These are phyloP conservation scores for Emergomyces pasteurianus DNA, from an alignment of 2,329 filamentous ascomycete genomes.

Conservation along the genomic window DNA sequence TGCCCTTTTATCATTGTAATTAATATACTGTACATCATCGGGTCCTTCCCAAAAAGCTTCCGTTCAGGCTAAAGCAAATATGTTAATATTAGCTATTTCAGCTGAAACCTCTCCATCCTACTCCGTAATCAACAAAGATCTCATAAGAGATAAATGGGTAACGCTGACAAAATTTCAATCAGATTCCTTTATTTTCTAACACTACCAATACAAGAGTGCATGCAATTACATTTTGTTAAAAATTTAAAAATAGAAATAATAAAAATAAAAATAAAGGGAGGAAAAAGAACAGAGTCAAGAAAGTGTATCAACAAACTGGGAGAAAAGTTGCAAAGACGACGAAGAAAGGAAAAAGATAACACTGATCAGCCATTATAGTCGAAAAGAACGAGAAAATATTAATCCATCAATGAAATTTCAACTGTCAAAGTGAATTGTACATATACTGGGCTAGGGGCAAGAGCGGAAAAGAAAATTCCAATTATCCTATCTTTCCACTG, in stretches of 20 bases:
- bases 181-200: neutral
- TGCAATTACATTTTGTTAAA: neutral
- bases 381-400: neutral
- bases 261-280: neutral
- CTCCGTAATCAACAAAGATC: neutral
- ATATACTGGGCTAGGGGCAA: neutral
- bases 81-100: neutral
- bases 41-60: neutral
- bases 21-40: neutral
- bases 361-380: neutral
- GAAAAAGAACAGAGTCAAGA: neutral
- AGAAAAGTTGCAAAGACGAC: neutral
- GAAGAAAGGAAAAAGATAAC: neutral
- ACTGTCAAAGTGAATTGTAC: slow-evolving; percentile 5
- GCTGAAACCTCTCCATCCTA: neutral
- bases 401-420: neutral
- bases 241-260: too few species aligned
- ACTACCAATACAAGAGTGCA: neutral
- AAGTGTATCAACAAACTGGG: neutral
- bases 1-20: neutral
- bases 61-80: too few species aligned
- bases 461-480: neutral
- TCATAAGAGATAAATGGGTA: neutral
- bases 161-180: too few species aligned
- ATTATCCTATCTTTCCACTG: neutral